Base-by-base conservation (phyloP, 768 basidiomycete genomes). In the Agrocybe praecox region DNA sequence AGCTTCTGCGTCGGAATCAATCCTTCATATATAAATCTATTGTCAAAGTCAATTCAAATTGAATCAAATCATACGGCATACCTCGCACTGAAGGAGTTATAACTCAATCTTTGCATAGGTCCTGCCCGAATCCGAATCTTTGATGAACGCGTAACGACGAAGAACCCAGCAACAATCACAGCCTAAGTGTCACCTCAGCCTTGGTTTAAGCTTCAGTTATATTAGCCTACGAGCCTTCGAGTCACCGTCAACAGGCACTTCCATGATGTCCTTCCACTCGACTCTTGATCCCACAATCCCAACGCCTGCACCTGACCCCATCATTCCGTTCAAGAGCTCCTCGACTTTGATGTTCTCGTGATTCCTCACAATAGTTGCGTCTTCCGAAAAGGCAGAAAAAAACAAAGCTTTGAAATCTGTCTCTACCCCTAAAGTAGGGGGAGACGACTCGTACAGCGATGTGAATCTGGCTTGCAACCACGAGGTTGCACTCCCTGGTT, bases 41-140 rank as follows among this genome's bases (percentile, higher is more conserved):
- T 2, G 14, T 32, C 6, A 24, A 19, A 14, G 43, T 43, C 15
- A 15, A 4, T 49, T n/a, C 36, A 19, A n/a, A 2, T n/a, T 21
- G 14, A 15, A 24, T 18, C 15, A 46, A 18, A 5, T 46, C 19
- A 19, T 19, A n/a, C n/a, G 33, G n/a, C 58, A 6, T 18, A 59
- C 58, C 50, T 59, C 21, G 58, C 53, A 21, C 58, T 59, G 36
- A 59, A 59, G 22, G 32, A 23, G 29, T 55, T 59, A 15, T 52
- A 50, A 36, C 47, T 51, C 19, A 55, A 12, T 26, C 53, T 54
- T 32, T 51, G 53, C 29, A 53, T 49, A 10, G 53, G 58, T 2
- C 48, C 53, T 2, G 53, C 58, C 21, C 58, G 43, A 47, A 59
- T 59, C 10, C 53, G 43, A 14, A 47, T 51, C 23, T 55, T 59